Percentiles rank a stretch among this genome's conserved stretches.
These are phyloP conservation scores for Chalciporus chontae DNA, from an alignment of 768 basidiomycete genomes.

Conservation along the genomic window DNA sequence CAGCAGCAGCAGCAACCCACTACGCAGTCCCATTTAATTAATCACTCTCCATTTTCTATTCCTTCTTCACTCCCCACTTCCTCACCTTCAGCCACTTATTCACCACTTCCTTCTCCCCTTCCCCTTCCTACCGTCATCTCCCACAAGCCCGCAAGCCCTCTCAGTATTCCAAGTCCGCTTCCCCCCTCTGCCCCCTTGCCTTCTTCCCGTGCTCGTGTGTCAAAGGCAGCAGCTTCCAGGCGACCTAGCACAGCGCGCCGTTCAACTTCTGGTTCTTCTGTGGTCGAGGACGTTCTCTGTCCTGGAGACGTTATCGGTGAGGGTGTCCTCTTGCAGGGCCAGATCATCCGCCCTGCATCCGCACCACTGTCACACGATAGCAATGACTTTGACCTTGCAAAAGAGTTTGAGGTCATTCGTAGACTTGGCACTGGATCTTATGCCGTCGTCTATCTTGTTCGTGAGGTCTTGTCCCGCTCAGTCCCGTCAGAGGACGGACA, in stretches of 20 bases:
- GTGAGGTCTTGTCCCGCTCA: constrained; percentile 51
- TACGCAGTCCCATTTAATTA: constrained; percentile 7
- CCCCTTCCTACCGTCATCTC: constrained; percentile 32
- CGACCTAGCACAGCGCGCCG: constrained; percentile 23
- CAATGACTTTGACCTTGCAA: constrained; percentile 47
- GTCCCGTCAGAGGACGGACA: constrained; percentile 50
- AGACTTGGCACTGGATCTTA: constrained; percentile 88
- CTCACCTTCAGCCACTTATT: constrained; percentile 11
- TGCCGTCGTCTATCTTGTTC: constrained; percentile 91
- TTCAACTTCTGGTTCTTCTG: constrained; percentile 31
- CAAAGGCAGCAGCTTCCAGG: constrained; percentile 31
- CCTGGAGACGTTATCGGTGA: constrained; percentile 75
- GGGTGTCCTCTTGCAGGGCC: constrained; percentile 62
- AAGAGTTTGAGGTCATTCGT: constrained; percentile 79
- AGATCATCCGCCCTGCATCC: constrained; percentile 57
- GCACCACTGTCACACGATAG: constrained; percentile 30
- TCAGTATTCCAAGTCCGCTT: constrained; percentile 35
- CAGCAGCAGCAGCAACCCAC: constrained; percentile 12
- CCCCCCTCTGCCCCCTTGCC: constrained; percentile 29
- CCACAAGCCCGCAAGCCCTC: constrained; percentile 27
- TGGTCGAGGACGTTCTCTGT: constrained; percentile 51
- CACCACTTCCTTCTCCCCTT: constrained; percentile 28
- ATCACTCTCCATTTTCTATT: constrained; percentile 15
- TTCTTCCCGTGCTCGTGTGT: constrained; percentile 35
- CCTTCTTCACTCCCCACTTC: constrained; percentile 5